A percentile compares a stretch with the other conserved stretches of the same genome.
Evolutionary conservation across 208 protist genomes (phyloP).

Genomic region (Leishmania mexicana): DNA sequence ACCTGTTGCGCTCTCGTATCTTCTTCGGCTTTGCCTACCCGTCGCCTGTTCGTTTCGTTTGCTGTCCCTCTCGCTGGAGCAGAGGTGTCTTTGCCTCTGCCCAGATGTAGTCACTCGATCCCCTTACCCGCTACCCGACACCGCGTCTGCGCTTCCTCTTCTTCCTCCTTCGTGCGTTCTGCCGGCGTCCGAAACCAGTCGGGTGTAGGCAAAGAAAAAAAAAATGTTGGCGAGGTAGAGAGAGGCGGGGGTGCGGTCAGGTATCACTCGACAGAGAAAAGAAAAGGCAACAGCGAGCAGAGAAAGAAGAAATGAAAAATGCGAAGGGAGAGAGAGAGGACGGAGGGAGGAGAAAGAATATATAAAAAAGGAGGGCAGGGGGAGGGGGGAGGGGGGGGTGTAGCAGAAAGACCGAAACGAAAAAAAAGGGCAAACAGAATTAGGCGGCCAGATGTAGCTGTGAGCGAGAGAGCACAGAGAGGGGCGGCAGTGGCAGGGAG

Average conservation of each 20-base stretch:
- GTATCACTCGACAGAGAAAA: not conserved
- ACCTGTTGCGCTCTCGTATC: not conserved
- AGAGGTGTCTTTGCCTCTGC: not conserved
- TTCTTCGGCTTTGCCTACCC: not conserved
- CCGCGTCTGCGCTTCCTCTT: not conserved
- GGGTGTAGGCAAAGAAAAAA: not conserved
- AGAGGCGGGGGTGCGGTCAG: not conserved
- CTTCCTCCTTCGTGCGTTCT: not conserved
- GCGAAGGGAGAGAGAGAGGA: not conserved
- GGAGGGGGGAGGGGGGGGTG: not conserved
- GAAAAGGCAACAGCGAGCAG: not conserved
- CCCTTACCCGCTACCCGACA: not conserved
- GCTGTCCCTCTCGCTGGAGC: not conserved
- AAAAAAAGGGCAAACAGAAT: not conserved
- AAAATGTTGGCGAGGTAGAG: not conserved
- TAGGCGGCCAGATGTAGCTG: not conserved
- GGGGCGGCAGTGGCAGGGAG: not conserved
- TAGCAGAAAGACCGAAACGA: not conserved
- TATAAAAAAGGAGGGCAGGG: not conserved
- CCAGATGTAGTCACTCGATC: not conserved
- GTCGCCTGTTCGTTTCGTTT: not conserved
- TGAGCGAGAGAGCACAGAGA: not conserved
- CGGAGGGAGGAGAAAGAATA: too few relatives aligned
- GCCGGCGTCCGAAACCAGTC: not conserved
- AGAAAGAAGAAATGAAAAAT: not conserved